Evolutionary conservation across 805 yeast species (phyloP), one percentile per base, ranked within the genome.

Genomic region (Brettanomyces sp.): DNA sequence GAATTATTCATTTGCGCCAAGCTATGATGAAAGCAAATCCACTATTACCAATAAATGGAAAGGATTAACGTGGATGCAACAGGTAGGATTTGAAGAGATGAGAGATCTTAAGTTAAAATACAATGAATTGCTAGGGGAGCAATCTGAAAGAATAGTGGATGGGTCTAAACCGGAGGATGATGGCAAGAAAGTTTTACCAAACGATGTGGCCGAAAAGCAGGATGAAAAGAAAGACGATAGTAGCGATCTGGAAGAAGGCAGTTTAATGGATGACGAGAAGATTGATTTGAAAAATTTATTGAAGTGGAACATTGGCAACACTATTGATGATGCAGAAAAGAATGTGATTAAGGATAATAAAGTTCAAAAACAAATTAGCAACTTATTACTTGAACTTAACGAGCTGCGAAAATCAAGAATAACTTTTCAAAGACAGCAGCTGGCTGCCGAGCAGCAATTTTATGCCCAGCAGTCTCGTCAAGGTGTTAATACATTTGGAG

Each of bases 1-100:
- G 5, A 60, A 66, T 28, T 66, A 72, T 41, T 69, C 78, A 12
- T 84, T 82, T 69, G 86, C 87, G 0, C 93, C 93, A 4, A 59
- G 73, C 9, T 64, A 71, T 38, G 88, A 82, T 57, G 83, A 82
- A 52, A 71, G 73, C 35, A 74, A 73, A 18, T 69, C 80, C 6
- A 75, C 79, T 3, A 59, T 81, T 11, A 71, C 76, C 25, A 71
- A 74, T 13, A 70, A 70, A 21, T 69, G 74, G 55, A 71, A 74
- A 52, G 76, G 79, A 3, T 58, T 71, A 22, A 65, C 72, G 4
- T 76, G 82, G 81, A 57, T 74, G 30, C 79, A 76, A 48, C 77
- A 72, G 53, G 63, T 71, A 39, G 82, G 82, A 1, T 70, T 70
- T 45, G 65, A 63, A 42, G 64, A 69, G 32, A 50, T 74, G 4